phyloP scores from a whole-genome alignment of 306 rosid genomes.

The Rosa persica region DNA sequence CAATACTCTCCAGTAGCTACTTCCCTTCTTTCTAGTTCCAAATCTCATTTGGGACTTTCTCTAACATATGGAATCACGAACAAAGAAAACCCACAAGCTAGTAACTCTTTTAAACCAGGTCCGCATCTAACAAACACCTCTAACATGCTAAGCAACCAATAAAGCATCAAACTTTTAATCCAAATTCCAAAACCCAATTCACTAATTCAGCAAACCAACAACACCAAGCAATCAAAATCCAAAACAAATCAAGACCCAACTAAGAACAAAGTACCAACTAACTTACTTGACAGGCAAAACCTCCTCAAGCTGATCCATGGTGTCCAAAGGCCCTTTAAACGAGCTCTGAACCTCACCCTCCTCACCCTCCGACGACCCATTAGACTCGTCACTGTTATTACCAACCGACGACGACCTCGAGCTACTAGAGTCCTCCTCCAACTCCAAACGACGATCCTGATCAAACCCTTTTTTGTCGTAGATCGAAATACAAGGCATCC shows the following conservation, averaged over 20 bases:
- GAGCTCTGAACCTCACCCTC: slow-evolving; percentile 57
- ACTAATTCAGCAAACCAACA: background rate
- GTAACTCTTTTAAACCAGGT: background rate
- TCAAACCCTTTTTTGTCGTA: slow-evolving; percentile 29
- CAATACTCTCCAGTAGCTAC: background rate
- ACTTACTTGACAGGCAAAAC: slow-evolving; percentile 73
- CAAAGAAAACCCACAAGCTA: background rate
- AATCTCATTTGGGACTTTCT: background rate
- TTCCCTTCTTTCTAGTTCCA: background rate
- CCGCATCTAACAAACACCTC: background rate
- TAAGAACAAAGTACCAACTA: slow-evolving; percentile 8
- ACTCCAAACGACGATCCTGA: slow-evolving; percentile 38
- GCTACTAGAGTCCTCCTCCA: slow-evolving; percentile 46
- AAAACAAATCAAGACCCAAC: slow-evolving; percentile 14
- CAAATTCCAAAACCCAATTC: slow-evolving; percentile 1
- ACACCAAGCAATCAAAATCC: background rate
- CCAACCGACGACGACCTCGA: slow-evolving; percentile 56
- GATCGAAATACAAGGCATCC: slow-evolving; percentile 42
- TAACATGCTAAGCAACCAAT: background rate
- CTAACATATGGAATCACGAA: background rate
- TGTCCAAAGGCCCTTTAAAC: slow-evolving; percentile 59
- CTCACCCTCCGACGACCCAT: slow-evolving; percentile 54
- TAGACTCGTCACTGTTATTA: slow-evolving; percentile 51
- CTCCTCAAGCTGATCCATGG: slow-evolving; percentile 55
- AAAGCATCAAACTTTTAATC: background rate